phyloP scores from a whole-genome alignment of 129 eudicot genomes.

The Apium graveolens region DNA sequence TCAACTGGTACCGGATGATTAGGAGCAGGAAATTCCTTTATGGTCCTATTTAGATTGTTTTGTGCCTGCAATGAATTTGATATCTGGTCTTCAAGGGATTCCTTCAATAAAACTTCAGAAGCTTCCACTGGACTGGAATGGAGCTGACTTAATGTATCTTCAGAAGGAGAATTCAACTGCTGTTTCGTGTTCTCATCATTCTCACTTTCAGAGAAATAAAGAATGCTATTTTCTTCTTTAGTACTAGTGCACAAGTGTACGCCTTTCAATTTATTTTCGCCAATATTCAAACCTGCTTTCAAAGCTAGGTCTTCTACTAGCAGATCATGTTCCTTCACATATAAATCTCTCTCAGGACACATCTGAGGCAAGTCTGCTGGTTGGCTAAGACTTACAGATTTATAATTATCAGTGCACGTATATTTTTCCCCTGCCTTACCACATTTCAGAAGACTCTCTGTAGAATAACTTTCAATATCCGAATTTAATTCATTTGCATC shows the following conservation, averaged over 20 bases:
- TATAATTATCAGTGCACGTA: slow-evolving; percentile 19
- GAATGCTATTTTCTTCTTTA: slow-evolving; percentile 12
- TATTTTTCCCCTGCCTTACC: slow-evolving; percentile 19
- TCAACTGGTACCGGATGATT: slow-evolving; percentile 36
- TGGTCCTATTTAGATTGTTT: slow-evolving; percentile 18
- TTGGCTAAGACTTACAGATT: slow-evolving; percentile 27
- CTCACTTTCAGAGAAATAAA: slow-evolving; percentile 3
- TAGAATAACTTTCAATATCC: slow-evolving; percentile 16
- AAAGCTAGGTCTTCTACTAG: slow-evolving; percentile 17
- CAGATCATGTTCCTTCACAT: slow-evolving; percentile 25
- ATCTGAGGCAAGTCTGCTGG: slow-evolving; percentile 19
- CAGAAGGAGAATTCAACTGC: slow-evolving; percentile 24
- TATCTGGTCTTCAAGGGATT: slow-evolving; percentile 24
- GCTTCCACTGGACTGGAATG: slow-evolving; percentile 25
- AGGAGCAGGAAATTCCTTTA: slow-evolving; percentile 17
- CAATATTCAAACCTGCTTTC: slow-evolving; percentile 14
- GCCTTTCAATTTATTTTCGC: slow-evolving; percentile 3
- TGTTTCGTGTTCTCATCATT: slow-evolving; percentile 8
- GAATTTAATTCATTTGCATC: slow-evolving; percentile 14
- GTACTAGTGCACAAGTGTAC: slow-evolving; percentile 12
- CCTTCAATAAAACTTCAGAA: slow-evolving; percentile 22
- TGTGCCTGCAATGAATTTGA: slow-evolving; percentile 27
- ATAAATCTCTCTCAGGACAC: slow-evolving; percentile 10
- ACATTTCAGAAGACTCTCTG: slow-evolving; percentile 11
- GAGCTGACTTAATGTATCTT: slow-evolving; percentile 19